Evolutionary conservation across 2,329 filamentous ascomycete genomes (phyloP).

Genomic region (Calonectria pteridis): DNA sequence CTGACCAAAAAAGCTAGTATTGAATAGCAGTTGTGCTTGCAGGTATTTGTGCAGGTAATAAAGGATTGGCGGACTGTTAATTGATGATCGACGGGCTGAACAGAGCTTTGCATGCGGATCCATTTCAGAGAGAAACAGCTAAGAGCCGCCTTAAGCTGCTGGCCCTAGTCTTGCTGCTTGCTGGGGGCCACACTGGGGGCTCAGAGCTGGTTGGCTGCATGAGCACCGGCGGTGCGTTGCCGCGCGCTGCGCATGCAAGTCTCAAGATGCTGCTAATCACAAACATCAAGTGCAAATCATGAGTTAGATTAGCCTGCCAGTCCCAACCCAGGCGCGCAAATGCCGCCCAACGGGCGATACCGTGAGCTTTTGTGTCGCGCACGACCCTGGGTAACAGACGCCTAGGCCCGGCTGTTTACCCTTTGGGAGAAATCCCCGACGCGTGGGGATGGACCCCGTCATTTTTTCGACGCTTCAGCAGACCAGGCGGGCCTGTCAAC

Average conservation of each 20-base stretch:
- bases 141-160: neutral
- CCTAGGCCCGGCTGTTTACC: neutral
- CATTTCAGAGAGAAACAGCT: slow-evolving; percentile 4
- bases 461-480: neutral
- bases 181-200: neutral
- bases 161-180: neutral
- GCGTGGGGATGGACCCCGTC: neutral
- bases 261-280: neutral
- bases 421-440: slow-evolving; percentile 10
- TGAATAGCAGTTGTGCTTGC: neutral
- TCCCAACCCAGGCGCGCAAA: neutral
- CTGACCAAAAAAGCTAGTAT: neutral
- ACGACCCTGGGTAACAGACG: slow-evolving; percentile 3
- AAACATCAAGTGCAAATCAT: neutral
- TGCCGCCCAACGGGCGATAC: neutral
- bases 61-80: slow-evolving; percentile 15
- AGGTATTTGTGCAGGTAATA: neutral
- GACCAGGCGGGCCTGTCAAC: neutral
- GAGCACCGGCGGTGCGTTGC: neutral
- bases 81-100: slow-evolving; percentile 14
- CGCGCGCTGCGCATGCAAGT: neutral
- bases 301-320: neutral
- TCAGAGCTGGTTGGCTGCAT: neutral
- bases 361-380: neutral
- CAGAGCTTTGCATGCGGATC: neutral